Evolutionary conservation across 306 rosid species (phyloP).

Genomic region (Corylus avellana): DNA sequence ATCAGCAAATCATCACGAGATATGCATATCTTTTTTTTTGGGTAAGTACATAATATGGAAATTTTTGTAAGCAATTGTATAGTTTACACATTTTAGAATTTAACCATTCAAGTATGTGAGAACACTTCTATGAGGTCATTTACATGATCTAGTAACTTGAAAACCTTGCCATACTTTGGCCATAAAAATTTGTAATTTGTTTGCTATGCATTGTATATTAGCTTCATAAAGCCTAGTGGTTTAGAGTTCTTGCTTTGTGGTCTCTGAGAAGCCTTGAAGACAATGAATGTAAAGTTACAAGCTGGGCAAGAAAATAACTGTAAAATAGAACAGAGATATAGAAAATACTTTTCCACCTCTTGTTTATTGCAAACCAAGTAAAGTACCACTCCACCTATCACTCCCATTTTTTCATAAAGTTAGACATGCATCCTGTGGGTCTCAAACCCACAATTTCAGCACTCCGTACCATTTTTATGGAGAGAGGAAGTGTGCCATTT

Average conservation of each 20-base stretch:
- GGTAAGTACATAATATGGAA: not conserved
- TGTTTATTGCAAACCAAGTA: too few relatives aligned
- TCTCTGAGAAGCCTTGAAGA: not conserved
- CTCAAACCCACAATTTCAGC: not conserved
- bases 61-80: not conserved
- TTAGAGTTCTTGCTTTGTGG: not conserved
- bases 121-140: not conserved
- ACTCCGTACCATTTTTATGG: not conserved
- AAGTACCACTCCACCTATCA: not conserved
- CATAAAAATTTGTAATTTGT: conserved; percentile 7
- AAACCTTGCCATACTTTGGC: conserved; percentile 1
- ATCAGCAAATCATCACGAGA: conserved; percentile 21
- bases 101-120: not conserved
- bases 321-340: not conserved
- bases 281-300: not conserved
- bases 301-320: not conserved
- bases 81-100: not conserved
- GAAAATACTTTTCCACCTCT: too few relatives aligned
- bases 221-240: not conserved
- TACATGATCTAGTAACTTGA: not conserved
- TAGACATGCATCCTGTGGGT: not conserved
- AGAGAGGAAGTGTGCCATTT: not conserved
- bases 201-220: not conserved
- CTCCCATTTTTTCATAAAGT: not conserved
- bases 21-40: not conserved